Base-by-base conservation (phyloP, 2,329 filamentous ascomycete species). In the Exophiala sp. region DNA sequence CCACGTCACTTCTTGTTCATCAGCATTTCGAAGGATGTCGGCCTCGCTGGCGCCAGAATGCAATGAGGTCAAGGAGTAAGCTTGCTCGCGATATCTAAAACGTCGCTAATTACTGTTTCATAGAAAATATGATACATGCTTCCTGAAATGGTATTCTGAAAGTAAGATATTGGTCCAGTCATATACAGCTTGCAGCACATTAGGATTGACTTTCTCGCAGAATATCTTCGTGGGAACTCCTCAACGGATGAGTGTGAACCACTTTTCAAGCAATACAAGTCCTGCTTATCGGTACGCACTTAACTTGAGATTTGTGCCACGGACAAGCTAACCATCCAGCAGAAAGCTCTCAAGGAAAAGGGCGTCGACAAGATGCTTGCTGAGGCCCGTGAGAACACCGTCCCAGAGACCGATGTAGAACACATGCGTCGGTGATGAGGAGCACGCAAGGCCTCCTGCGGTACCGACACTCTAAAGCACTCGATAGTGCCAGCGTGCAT, bases 141-240 rank as follows among this genome's bases (percentile, higher is more conserved):
- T 99, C 70, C 77, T 99, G 61, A 97, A 96, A 75, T 99, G 94
- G 94, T 99, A 99, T 72, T 96, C 91, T 69, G 94, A 99, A 74
- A 97, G 94, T 96, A 78, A 55, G 86, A 72, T 29, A 29, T 29
- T 29, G 61, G 21, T 49, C 47, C 24, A 14, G 33, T 21, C 33
- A 46, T 14, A 16, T 47, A 40, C 38, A 47, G 47, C 63, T 64
- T 61, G 50, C 12, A 44, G 44, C 34, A 11, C 29, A 32, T 47
- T 8, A 29, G 16, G 35, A 33, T 47, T 59, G 43, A 38, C 39
- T 40, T 46, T n/a, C 12, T 47, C n/a, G 33, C 61, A 94, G 94
- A 96, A 72, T 99, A 96, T 67, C 83, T 99, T 16, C 83, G 91
- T 63, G 91, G 91, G 14, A 86, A 86, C 55, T 87, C 91, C 39